Evolutionary conservation across 2,329 filamentous ascomycete species (phyloP).

Genomic region (Myriosclerotinia curreyana): DNA sequence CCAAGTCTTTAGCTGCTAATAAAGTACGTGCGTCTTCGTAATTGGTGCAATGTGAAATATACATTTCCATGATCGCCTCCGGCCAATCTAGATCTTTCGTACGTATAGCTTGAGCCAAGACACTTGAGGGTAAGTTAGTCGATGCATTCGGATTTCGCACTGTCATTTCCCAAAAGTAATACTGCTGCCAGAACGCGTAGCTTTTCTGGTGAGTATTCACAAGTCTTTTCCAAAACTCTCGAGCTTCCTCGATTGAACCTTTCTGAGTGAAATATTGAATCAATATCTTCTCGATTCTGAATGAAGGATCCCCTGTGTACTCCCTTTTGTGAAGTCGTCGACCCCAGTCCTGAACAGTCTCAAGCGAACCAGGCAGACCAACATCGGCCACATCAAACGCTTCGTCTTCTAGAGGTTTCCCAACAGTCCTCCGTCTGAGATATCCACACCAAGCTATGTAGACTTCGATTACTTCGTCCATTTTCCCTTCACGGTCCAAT

Average conservation of each 20-base stretch:
- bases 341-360: conserved; percentile 76
- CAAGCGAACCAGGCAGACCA: conserved; percentile 78
- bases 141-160: conserved; percentile 44
- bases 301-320: conserved; percentile 84
- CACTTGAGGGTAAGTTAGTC: conserved; percentile 71
- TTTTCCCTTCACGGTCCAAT: conserved; percentile 72
- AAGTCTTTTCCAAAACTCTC: conserved; percentile 73
- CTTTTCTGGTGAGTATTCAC: conserved; percentile 66
- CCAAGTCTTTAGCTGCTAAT: conserved; percentile 68
- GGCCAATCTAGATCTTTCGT: conserved; percentile 69
- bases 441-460: conserved; percentile 95
- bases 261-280: conserved; percentile 90
- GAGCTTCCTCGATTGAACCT: conserved; percentile 70
- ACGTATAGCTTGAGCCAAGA: conserved; percentile 68
- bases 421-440: conserved; percentile 79
- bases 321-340: conserved; percentile 66
- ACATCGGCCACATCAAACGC: conserved; percentile 87
- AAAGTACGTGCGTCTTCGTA: conserved; percentile 78
- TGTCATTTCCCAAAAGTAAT: conserved; percentile 85
- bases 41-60: conserved; percentile 79
- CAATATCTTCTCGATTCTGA: conserved; percentile 84
- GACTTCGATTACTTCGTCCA: conserved; percentile 85
- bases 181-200: conserved; percentile 91
- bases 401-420: conserved; percentile 70
- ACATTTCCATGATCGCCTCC: conserved; percentile 71